Evolutionary conservation across 2,329 filamentous ascomycete genomes (phyloP), one percentile per base, ranked within the genome.

Genomic region (Pestalotiopsis sp.): DNA sequence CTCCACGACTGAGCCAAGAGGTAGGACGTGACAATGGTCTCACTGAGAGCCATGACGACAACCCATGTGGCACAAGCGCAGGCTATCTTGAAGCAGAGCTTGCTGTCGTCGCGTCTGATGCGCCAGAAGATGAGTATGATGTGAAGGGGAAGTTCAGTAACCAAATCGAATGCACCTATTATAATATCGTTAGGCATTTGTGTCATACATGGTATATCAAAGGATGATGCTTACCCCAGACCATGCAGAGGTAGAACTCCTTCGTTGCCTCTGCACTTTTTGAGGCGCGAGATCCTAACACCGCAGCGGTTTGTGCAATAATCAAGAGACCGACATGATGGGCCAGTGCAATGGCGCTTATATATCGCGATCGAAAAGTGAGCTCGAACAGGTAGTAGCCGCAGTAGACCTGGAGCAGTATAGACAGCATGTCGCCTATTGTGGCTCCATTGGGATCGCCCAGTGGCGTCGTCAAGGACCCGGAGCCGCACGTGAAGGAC

Each of bases 321-420:
- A 70, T 64, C 38, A 72, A 25, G 1, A 72, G 68, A 1, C 71
- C 71, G 20, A 72, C 68, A 4, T 72, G 71, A 20, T 72, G 71
- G 3, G 71, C 71, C 13, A 72, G 68, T 23, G 66, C 69, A 4
- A 72, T 67, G 3, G 67, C 52, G n/a, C 70, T 72, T 17, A 71
- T 70, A 31, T 71, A 72, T 11, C 65, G 61, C 13, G 69, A 67
- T 59, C 71, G 70, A 25, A 65, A 72, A 25, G 65, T 69, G 4
- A 72, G 65, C 56, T 72, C 71, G 58, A 72, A 72, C 12, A 72
- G 66, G 49, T 72, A 72, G 62, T 72, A 72, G 6, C 66, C 70
- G 65, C 67, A 67, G 67, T 72, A 72, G 1, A 70, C 57, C 52
- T 72, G 70, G 1, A 66, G 61, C 0, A 72, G 20, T 1, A 70